Evolutionary conservation across 305 asterid species (phyloP).

Genomic region (Fraxinus baroniana): DNA sequence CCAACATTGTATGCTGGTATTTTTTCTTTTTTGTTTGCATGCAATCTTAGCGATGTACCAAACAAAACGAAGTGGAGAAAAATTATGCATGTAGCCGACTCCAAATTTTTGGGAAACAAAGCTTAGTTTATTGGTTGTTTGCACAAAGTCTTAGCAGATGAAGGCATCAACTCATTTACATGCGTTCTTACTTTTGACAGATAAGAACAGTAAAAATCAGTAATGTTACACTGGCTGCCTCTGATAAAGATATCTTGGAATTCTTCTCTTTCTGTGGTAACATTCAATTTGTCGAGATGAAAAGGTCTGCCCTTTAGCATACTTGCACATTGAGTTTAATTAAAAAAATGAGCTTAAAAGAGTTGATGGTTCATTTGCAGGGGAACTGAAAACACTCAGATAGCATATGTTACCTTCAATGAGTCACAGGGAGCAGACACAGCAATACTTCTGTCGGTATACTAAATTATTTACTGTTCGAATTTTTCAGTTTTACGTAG

Average conservation of each 20-base stretch:
- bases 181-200: slow-evolving; percentile 25
- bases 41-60: background rate
- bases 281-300: slow-evolving; percentile 49
- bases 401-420: slow-evolving; percentile 48
- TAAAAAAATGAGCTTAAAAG: background rate
- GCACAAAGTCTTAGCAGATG: background rate
- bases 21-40: background rate
- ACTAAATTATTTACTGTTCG: slow-evolving; percentile 1
- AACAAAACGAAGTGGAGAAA: background rate
- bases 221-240: slow-evolving; percentile 40
- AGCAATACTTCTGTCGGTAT: slow-evolving; percentile 51
- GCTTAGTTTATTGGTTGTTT: background rate
- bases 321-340: background rate
- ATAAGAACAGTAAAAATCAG: slow-evolving; percentile 45
- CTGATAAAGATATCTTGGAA: slow-evolving; percentile 40
- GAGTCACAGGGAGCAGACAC: slow-evolving; percentile 52
- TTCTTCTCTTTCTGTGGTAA: slow-evolving; percentile 55
- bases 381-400: slow-evolving; percentile 42
- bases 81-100: background rate
- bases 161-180: background rate
- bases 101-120: background rate
- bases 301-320: slow-evolving; percentile 33
- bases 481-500: background rate
- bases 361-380: slow-evolving; percentile 24
- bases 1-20: background rate